phyloP scores from a whole-genome alignment of 352 stramenopile species.

The Phytophthora pisi region DNA sequence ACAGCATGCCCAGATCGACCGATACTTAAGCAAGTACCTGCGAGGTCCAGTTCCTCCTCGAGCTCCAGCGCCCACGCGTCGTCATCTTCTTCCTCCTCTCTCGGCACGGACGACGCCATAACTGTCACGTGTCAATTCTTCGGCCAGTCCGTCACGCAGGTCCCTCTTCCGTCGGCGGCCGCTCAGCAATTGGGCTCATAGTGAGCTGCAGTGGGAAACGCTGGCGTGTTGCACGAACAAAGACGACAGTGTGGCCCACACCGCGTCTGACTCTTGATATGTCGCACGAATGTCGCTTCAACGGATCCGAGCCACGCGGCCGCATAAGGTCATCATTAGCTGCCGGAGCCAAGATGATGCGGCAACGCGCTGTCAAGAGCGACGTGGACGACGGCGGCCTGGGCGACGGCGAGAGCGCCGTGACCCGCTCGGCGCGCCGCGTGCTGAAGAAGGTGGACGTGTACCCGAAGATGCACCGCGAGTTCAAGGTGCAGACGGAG shows the following conservation, averaged over 20 bases:
- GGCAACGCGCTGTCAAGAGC: slow-evolving; percentile 61
- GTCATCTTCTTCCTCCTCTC: slow-evolving; percentile 47
- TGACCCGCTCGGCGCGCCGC: slow-evolving; percentile 57
- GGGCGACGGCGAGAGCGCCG: slow-evolving; percentile 39
- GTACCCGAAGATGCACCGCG: slow-evolving; percentile 96
- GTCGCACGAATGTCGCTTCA: slow-evolving; percentile 9
- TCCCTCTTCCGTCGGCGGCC: slow-evolving; percentile 19
- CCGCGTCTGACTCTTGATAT: slow-evolving; percentile 6
- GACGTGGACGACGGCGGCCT: slow-evolving; percentile 59
- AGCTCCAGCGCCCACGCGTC: slow-evolving; percentile 70
- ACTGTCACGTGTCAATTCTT: too few species aligned
- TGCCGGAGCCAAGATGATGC: slow-evolving; percentile 39
- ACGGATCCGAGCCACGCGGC: slow-evolving; percentile 20
- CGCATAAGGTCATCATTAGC: slow-evolving; percentile 19
- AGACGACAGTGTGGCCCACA: slow-evolving; percentile 8
- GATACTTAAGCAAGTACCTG: slow-evolving; percentile 21
- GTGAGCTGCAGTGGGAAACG: slow-evolving; percentile 1
- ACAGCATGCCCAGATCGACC: too few species aligned
- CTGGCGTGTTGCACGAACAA: not conserved
- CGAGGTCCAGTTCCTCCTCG: slow-evolving; percentile 65
- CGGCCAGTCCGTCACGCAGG: not conserved
- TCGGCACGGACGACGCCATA: slow-evolving; percentile 7
- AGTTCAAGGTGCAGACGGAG: slow-evolving; percentile 96
- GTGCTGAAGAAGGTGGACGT: slow-evolving; percentile 89
- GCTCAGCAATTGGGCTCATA: slow-evolving; percentile 21